Evolutionary conservation across 2,329 filamentous ascomycete genomes (phyloP), one percentile per base, ranked within the genome.

Genomic region (Polychaeton citri): DNA sequence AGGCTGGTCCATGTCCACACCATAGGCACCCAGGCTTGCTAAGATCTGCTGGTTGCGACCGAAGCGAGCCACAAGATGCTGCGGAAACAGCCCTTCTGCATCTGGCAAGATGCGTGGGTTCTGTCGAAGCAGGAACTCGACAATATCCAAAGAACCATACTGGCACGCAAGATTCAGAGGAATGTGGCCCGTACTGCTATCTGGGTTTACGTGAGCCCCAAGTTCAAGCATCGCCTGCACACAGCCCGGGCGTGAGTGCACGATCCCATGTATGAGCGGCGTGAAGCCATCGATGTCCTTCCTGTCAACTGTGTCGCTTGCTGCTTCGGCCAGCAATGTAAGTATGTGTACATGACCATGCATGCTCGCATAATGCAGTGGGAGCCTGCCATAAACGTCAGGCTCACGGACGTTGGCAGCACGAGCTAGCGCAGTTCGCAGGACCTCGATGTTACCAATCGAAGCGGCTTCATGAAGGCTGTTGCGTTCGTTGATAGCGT

Each of bases 201-300:
- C 70, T 0, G 87, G 86, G 47, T 95, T 83, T 42, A 96, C 78
- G 13, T 85, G 73, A n/a, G 88, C 86, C 36, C 81, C 80, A 48
- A 74, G 76, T 19, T 72, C 68, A 16, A 98, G 73, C 30, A 98
- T 69, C 35, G 76, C 72, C 54, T 84, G 71, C 2, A 93, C 86
- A 54, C 85, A 93, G 33, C 76, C 71, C 15, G 88, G 65, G 42
- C 90, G 79, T 17, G 81, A 79, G 51, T 92, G 86, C 36, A 94
- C 87, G 43, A 96, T 95, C 30, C 85, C 81, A 59, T 96, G 90
- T 38, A 98, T 90, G 32, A 98, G 65, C 1, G 90, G 87, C 0
- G 88, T 96, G 57, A 94, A 98, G 59, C 94, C 95, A 62, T 98
- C 88, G 53, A 96, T 83, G 52, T 98, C 90, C 53, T 87, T 87